Conservation (phyloP, 1,139 yeast species). For the Komagataea norvegica region DNA sequence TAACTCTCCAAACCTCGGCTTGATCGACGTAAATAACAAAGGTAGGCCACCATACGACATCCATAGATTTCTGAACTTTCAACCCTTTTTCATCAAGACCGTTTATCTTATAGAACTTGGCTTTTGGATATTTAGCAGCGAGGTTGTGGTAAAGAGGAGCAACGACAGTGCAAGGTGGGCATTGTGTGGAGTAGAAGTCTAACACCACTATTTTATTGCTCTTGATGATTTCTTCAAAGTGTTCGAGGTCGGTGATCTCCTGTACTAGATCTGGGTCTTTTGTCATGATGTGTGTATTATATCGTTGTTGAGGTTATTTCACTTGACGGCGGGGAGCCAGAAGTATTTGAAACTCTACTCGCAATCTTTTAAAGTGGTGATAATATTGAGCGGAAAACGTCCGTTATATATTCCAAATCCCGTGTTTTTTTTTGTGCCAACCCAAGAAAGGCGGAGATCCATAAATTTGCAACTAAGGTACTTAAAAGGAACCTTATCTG, state of each 20-base stretch:
- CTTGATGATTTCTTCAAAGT: conserved; percentile 13
- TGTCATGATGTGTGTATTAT: conserved; percentile 2
- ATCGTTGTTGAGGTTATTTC: too few relatives aligned
- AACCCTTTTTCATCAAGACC: conserved; percentile 21
- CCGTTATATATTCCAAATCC: too few relatives aligned
- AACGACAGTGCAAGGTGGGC: conserved; percentile 25
- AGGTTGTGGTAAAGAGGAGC: conserved; percentile 20
- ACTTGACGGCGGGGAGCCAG: too few relatives aligned
- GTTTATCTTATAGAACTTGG: conserved; percentile 21
- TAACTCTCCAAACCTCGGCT: conserved; percentile 23
- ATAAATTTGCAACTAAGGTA: too few relatives aligned
- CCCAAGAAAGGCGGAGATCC: too few relatives aligned
- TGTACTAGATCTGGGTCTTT: conserved; percentile 6
- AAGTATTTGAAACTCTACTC: too few relatives aligned
- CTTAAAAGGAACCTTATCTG: too few relatives aligned
- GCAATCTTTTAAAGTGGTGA: too few relatives aligned
- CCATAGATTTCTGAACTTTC: conserved; percentile 19
- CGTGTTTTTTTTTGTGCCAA: too few relatives aligned
- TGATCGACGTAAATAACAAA: conserved; percentile 22
- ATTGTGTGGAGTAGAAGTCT: conserved; percentile 24
- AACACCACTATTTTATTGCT: conserved; percentile 17
- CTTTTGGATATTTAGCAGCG: conserved; percentile 19
- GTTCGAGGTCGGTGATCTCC: conserved; percentile 13
- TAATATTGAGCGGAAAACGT: too few relatives aligned
- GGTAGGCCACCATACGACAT: conserved; percentile 28